These are phyloP conservation scores for Myxozyma neglecta DNA, from an alignment of 805 yeast species.

Conservation along the genomic window DNA sequence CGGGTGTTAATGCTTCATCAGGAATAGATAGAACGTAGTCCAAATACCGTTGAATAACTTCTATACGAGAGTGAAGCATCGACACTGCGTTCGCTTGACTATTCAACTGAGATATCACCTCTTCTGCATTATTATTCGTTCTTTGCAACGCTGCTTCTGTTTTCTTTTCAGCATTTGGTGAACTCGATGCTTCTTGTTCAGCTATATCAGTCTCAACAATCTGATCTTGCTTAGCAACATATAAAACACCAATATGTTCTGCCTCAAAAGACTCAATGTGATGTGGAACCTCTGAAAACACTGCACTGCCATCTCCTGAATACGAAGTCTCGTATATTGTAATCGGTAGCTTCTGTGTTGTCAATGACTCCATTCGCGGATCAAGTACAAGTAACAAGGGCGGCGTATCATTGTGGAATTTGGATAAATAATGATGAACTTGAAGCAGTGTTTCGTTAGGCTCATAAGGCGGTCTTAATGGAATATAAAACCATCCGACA, in stretches of 20 bases:
- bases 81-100: constrained; percentile 35
- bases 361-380: background rate
- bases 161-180: background rate
- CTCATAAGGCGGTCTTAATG: constrained; percentile 31
- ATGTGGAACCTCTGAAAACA: constrained; percentile 23
- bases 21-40: constrained; percentile 20
- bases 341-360: constrained; percentile 20
- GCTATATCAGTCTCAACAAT: constrained; percentile 1
- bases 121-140: constrained; percentile 13
- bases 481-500: constrained; percentile 41
- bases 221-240: constrained; percentile 27
- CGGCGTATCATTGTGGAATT: constrained; percentile 29
- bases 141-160: background rate
- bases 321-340: constrained; percentile 24
- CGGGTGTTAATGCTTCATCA: constrained; percentile 14
- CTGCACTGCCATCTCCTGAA: constrained; percentile 17
- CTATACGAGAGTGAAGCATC: constrained; percentile 33
- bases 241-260: constrained; percentile 30
- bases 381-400: constrained; percentile 23
- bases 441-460: constrained; percentile 22
- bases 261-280: constrained; percentile 28
- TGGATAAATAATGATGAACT: constrained; percentile 21
- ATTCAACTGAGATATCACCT: constrained; percentile 23
- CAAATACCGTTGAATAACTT: constrained; percentile 32
- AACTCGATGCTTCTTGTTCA: background rate